Evolutionary conservation across 306 rosid species (phyloP).

Genomic region (Vicia sativa): DNA sequence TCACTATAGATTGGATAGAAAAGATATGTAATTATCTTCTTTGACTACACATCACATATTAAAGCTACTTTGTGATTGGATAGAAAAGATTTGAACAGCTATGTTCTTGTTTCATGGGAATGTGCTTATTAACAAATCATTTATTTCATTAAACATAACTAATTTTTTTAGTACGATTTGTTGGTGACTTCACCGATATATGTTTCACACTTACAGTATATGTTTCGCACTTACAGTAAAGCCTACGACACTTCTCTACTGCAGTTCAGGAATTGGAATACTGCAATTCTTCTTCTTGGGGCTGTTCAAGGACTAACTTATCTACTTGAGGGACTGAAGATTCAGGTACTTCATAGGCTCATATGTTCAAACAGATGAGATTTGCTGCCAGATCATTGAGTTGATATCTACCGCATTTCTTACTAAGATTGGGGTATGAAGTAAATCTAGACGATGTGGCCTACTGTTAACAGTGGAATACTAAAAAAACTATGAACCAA

Average conservation of each 20-base stretch:
- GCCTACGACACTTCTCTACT: neutral
- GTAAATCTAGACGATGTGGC: neutral
- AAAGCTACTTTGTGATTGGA: conserved; percentile 3
- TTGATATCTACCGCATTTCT: neutral
- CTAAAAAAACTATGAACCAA: neutral
- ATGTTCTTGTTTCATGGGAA: neutral
- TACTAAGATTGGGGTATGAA: neutral
- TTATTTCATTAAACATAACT: neutral
- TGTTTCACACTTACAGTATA: neutral
- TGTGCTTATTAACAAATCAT: neutral
- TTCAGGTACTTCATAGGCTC: conserved; percentile 4
- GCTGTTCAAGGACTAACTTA: conserved; percentile 3
- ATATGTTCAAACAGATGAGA: neutral
- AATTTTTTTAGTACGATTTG: conserved; percentile 2
- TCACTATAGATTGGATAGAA: neutral
- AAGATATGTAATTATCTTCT: conserved; percentile 27
- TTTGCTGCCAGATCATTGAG: neutral
- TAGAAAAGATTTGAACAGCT: neutral
- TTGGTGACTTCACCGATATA: neutral
- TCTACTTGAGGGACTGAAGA: neutral
- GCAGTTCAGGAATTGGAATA: neutral
- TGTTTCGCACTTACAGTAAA: neutral
- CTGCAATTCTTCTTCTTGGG: neutral
- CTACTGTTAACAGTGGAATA: neutral
- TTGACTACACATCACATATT: neutral